A percentile compares a stretch with the other conserved stretches of the same genome.
Conservation (phyloP, 169 alveolate species). For the Perkinsus marinus region DNA sequence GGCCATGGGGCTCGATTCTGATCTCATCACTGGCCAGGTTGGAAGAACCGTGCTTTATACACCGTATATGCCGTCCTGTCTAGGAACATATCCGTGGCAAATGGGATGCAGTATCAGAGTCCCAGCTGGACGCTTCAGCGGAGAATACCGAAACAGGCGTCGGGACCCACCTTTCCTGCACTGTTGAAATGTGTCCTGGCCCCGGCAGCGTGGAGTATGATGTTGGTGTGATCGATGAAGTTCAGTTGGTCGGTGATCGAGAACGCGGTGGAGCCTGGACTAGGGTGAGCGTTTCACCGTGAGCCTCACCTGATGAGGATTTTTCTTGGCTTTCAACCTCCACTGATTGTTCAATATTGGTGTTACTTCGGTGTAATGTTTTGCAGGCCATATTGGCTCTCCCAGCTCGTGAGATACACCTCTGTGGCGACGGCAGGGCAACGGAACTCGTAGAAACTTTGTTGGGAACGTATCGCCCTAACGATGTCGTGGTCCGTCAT, state of each 20-base stretch:
- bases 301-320: too few species aligned
- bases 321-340: too few species aligned
- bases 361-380: not conserved
- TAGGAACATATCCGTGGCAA: not conserved
- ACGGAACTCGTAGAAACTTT: not conserved
- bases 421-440: not conserved
- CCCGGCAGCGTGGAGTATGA: not conserved
- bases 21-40: not conserved
- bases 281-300: not conserved
- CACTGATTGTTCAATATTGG: too few species aligned
- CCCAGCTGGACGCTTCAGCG: not conserved
- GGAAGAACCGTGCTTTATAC: not conserved
- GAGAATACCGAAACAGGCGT: not conserved
- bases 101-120: not conserved
- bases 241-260: not conserved
- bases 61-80: not conserved
- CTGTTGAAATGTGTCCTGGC: not conserved
- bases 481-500: not conserved
- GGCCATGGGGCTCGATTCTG: not conserved
- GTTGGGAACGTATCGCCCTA: not conserved
- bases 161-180: not conserved
- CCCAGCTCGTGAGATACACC: not conserved
- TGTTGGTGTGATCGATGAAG: not conserved
- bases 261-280: not conserved
- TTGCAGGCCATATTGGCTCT: not conserved